Base-by-base conservation (phyloP, 495 filamentous ascomycete genomes). In the Aspergillus nidulans region DNA sequence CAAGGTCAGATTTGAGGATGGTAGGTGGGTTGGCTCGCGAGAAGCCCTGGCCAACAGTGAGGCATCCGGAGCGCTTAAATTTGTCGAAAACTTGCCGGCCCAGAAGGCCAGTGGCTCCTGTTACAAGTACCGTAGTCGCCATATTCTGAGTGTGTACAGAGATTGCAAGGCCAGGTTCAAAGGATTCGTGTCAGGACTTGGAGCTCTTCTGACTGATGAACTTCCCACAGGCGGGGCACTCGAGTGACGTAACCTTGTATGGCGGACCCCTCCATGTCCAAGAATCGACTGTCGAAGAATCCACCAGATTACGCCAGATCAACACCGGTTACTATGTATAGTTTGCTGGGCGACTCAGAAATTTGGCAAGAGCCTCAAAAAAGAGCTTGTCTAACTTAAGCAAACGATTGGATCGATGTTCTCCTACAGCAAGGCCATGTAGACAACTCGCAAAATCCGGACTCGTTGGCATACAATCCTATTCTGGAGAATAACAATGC, bases 51-150 rank as follows among this genome's bases (percentile, higher is more conserved):
- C 91, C 92, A 56, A 89, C 81, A 42, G 84, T 84, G n/a, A 82
- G 75, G 82, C 91, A 95, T 6, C 80, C 79, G 20, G 75, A 80
- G 34, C 73, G 65, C 56, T 86, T 76, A 68, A 97, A 96, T 16
- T 79, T 84, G 52, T 83, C 86, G 57, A 87, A 78, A 15, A 92
- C 85, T 68, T 95, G 84, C 16, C 91, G 82, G 28, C 92, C 92
- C 7, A 97, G 79, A 2, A 94, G 77, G 41, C 92, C 92, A 34
- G 82, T 92, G 39, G 89, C 92, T 32, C 92, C 92, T 23, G 92
- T 97, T 44, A 97, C 74, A 19, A 97, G 77, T 34, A 78, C 90
- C 32, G 79, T 86, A 55, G 77, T 80, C 49, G 76, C 67, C 82
- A 86, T 84, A 32, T 59, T 63, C 26, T 39, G 19, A 18, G 49